Percentiles rank a stretch among this genome's conserved stretches.
Evolutionary conservation across 2,329 filamentous ascomycete genomes (phyloP).

Genomic region (Pseudogymnoascus sp.): DNA sequence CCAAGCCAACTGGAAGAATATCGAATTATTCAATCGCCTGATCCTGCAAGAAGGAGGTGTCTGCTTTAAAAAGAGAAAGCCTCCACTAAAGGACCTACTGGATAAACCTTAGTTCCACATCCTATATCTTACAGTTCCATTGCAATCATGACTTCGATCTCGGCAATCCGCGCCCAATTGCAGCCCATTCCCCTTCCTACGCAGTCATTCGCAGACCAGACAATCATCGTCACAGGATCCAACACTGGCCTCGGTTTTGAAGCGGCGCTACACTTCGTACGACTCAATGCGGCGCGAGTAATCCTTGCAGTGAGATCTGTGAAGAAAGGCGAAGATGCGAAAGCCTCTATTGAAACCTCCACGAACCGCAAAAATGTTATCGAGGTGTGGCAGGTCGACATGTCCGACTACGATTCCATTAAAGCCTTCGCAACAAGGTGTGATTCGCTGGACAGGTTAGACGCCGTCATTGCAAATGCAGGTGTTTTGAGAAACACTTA

Average conservation of each 20-base stretch:
- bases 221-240: constrained; percentile 34
- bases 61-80: background rate
- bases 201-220: constrained; percentile 21
- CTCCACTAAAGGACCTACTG: background rate
- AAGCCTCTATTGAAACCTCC: constrained; percentile 26
- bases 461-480: constrained; percentile 18
- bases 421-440: constrained; percentile 9
- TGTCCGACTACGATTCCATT: constrained; percentile 15
- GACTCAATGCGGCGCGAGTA: constrained; percentile 30
- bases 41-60: background rate
- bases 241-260: constrained; percentile 36
- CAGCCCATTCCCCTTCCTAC: constrained; percentile 13
- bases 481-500: constrained; percentile 13
- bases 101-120: background rate
- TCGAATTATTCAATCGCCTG: background rate
- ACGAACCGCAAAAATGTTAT: constrained; percentile 11
- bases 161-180: background rate
- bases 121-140: background rate
- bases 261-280: constrained; percentile 30
- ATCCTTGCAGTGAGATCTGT: constrained; percentile 32
- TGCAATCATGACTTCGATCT: background rate
- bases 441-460: constrained; percentile 12
- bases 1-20: background rate
- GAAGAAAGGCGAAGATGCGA: constrained; percentile 30
- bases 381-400: constrained; percentile 18